Base-by-base conservation (phyloP, 2,329 filamentous ascomycete genomes). In the Cytospora piceicola region DNA sequence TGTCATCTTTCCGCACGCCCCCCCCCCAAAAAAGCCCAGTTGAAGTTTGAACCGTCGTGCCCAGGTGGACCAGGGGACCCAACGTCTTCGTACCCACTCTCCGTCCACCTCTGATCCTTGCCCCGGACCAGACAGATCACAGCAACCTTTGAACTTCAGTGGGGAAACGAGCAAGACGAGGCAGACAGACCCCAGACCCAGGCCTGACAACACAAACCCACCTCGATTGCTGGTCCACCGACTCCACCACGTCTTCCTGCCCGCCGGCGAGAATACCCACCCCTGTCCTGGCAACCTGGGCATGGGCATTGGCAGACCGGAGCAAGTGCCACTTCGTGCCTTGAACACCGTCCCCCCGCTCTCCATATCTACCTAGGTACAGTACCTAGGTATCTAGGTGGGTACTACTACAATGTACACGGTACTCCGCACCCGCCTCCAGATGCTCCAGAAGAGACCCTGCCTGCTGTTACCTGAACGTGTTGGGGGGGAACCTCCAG, bases 321-420 rank as follows among this genome's bases (percentile, higher is more conserved):
- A 65, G 63, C 58, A 65, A 54, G 63, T 65, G 63, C 63, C 63
- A 65, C 57, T 51, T 65, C 56, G 58, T 65, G 63, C 54, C 61
- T 58, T 59, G 46, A 53, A 36, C 55, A 63, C 61, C 52, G 58
- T 57, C 42, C 61, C 61, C 63, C 58, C 57, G 51, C 63, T 32
- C 39, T 57, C 53, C 52, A 30, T 29, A 52, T 36, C 53, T 24
- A n/a, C n/a, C n/a, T n/a, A n/a, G n/a, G n/a, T n/a, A n/a, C n/a
- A n/a, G n/a, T n/a, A n/a, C n/a, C n/a, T n/a, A n/a, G n/a, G n/a
- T n/a, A n/a, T n/a, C n/a, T n/a, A n/a, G n/a, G n/a, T n/a, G n/a
- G n/a, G n/a, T n/a, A n/a, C n/a, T n/a, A n/a, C 6, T 27, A 22
- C 42, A n/a, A 49, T 49, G 46, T 49, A 49, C 46, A 49, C 11